phyloP scores from a whole-genome alignment of 768 basidiomycete species.

The Tulasnella sp. region DNA sequence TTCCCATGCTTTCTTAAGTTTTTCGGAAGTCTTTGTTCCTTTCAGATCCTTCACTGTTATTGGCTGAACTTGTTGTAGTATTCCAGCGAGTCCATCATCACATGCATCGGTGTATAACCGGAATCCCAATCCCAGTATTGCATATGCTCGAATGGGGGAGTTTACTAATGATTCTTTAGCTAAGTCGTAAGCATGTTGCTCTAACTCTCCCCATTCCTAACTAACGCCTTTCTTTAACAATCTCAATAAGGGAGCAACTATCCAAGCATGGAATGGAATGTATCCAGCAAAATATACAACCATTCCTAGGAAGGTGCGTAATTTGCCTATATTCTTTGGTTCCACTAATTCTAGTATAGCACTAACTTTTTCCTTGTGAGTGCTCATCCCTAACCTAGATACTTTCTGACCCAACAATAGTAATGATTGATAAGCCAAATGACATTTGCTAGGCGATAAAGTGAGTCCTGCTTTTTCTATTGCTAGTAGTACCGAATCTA shows the following conservation, averaged over 20 bases:
- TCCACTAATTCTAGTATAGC: conserved; percentile 24
- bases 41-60: conserved; percentile 20
- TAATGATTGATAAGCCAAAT: conserved; percentile 26
- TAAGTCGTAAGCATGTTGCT: conserved; percentile 24
- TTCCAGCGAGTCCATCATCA: conserved; percentile 25
- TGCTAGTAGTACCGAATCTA: conserved; percentile 18
- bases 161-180: conserved; percentile 24
- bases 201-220: conserved; percentile 21
- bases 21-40: conserved; percentile 21
- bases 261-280: conserved; percentile 28
- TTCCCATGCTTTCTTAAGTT: conserved; percentile 15
- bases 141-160: conserved; percentile 27
- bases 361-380: conserved; percentile 28
- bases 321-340: conserved; percentile 21
- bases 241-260: conserved; percentile 27
- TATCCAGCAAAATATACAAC: conserved; percentile 30
- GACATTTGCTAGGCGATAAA: conserved; percentile 27
- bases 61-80: conserved; percentile 24
- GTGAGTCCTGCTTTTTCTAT: conserved; percentile 28
- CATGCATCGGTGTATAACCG: conserved; percentile 29
- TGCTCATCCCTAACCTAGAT: conserved; percentile 28
- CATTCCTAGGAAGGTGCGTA: conserved; percentile 30
- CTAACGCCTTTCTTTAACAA: conserved; percentile 24
- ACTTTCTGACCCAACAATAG: conserved; percentile 32
- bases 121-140: conserved; percentile 25